Percentiles rank a stretch among this genome's conserved stretches.
Conservation (phyloP, 768 basidiomycete genomes). For the Floccularia luteovirens region DNA sequence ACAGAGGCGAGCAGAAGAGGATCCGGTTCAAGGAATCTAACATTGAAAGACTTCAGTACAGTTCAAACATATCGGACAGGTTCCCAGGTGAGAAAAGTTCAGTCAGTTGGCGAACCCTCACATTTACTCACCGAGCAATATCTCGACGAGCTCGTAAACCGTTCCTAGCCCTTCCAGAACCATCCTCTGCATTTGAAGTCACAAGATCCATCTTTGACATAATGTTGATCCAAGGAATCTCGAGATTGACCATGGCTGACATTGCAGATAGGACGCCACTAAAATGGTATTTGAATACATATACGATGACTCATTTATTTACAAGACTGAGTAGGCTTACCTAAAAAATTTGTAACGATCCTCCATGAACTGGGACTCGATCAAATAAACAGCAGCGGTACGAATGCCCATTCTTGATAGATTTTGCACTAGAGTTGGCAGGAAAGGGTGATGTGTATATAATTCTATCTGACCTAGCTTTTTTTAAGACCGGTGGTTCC, state of each 20-base stretch:
- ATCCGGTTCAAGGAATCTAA: conserved; percentile 91
- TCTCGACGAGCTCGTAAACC: conserved; percentile 69
- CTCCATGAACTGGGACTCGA: conserved; percentile 99
- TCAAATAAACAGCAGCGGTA: conserved; percentile 84
- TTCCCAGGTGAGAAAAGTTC: neutral
- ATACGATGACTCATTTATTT: neutral
- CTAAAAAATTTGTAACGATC: conserved; percentile 98
- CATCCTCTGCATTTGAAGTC: conserved; percentile 53
- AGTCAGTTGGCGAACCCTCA: neutral
- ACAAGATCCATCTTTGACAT: conserved; percentile 99
- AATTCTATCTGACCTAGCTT: conserved; percentile 89
- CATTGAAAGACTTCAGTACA: neutral
- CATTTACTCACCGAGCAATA: conserved; percentile 63
- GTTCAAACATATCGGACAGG: neutral
- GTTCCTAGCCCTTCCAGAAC: conserved; percentile 55
- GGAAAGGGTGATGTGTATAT: conserved; percentile 96
- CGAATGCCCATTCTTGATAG: conserved; percentile 73
- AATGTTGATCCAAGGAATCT: conserved; percentile 94
- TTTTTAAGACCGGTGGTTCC: neutral
- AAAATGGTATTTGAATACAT: conserved; percentile 6
- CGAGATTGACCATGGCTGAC: conserved; percentile 98
- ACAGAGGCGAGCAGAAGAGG: conserved; percentile 73
- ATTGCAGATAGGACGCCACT: conserved; percentile 96
- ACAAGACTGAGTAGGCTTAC: conserved; percentile 21
- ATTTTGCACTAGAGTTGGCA: conserved; percentile 81